These are phyloP conservation scores for Peronospora farinosa DNA, from an alignment of 352 stramenopile species.

Conservation along the genomic window DNA sequence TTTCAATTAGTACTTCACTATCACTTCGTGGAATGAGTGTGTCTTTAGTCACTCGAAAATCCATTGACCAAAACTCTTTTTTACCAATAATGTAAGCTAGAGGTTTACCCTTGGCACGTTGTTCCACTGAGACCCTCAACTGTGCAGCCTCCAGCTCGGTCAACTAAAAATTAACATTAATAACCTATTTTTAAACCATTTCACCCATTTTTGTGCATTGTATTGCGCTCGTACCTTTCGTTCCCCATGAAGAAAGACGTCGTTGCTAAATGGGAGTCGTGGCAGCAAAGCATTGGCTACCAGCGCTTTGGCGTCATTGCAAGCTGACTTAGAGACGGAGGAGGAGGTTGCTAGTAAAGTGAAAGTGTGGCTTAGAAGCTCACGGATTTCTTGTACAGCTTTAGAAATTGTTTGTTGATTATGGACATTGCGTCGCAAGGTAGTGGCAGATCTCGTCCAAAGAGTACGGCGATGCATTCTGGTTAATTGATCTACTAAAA, in stretches of 20 bases:
- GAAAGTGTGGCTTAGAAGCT: slow-evolving; percentile 13
- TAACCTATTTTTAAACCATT: not conserved
- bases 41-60: slow-evolving; percentile 42
- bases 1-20: slow-evolving; percentile 76
- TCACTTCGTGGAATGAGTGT: slow-evolving; percentile 80
- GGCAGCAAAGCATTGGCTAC: slow-evolving; percentile 45
- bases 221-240: slow-evolving; percentile 9
- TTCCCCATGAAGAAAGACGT: slow-evolving; percentile 53
- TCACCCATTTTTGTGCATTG: not conserved
- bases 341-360: slow-evolving; percentile 5
- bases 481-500: no score
- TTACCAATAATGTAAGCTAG: slow-evolving; percentile 59
- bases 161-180: slow-evolving; percentile 11
- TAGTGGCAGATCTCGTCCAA: not conserved
- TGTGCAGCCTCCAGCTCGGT: slow-evolving; percentile 26
- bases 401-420: slow-evolving; percentile 14
- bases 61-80: slow-evolving; percentile 78
- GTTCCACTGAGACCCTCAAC: slow-evolving; percentile 22
- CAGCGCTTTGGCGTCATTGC: slow-evolving; percentile 49
- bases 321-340: slow-evolving; percentile 1
- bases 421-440: slow-evolving; percentile 12
- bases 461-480: slow-evolving; percentile 4
- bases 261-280: slow-evolving; percentile 34
- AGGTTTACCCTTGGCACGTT: slow-evolving; percentile 42
- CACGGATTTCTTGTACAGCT: slow-evolving; percentile 21